Conservation (phyloP, 495 filamentous ascomycete species). For the Opeltia flavorubescens region DNA sequence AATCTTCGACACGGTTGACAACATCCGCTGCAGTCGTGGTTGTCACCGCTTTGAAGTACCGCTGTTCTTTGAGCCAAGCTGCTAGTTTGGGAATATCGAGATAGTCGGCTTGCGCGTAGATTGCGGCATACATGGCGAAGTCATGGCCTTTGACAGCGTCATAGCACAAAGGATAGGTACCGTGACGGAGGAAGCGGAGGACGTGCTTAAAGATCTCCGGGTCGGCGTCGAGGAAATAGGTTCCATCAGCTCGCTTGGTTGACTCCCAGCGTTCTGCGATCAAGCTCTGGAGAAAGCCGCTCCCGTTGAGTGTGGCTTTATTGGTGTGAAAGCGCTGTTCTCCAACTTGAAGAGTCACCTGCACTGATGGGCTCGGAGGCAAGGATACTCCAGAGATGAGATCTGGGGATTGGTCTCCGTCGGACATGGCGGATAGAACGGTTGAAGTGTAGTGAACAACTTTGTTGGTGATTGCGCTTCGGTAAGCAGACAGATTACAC, state of each 20-base stretch:
- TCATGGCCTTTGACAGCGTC: slow-evolving; percentile 21
- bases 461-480: no score
- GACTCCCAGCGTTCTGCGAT: slow-evolving; percentile 11
- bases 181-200: slow-evolving; percentile 24
- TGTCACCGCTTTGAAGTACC: slow-evolving; percentile 17
- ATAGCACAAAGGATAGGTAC: slow-evolving; percentile 26
- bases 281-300: slow-evolving; percentile 9
- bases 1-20: not conserved
- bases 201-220: slow-evolving; percentile 26
- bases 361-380: not conserved
- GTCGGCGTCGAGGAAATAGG: slow-evolving; percentile 31
- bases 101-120: slow-evolving; percentile 20
- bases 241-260: slow-evolving; percentile 15
- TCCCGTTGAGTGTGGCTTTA: slow-evolving; percentile 5
- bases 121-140: not conserved
- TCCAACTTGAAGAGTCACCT: not conserved
- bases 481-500: no score
- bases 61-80: slow-evolving; percentile 18
- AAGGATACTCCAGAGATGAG: no score
- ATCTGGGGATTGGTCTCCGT: no score
- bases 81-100: slow-evolving; percentile 18
- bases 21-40: not conserved
- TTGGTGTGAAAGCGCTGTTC: slow-evolving; percentile 8
- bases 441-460: no score
- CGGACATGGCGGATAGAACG: no score